Evolutionary conservation across 2,329 filamentous ascomycete genomes (phyloP), one percentile per base, ranked within the genome.

Genomic region (Penicillium glabrum): DNA sequence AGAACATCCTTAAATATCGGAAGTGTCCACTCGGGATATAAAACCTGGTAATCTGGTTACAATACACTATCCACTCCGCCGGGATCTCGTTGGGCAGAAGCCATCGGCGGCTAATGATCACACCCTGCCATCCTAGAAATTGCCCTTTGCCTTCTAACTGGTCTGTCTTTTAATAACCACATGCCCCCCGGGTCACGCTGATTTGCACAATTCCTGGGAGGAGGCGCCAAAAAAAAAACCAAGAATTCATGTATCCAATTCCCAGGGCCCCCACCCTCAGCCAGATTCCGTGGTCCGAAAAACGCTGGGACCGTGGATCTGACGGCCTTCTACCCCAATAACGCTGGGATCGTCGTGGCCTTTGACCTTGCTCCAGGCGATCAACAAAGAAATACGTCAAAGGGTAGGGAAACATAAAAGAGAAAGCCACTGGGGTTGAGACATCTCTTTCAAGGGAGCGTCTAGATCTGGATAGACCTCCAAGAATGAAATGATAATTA

Each of bases 41-140:
- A 19, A 19, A 19, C 35, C 35, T 14, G 31, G 29, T 48, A 37
- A 47, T 47, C 23, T 23, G 8, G 13, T 48, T 13, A 48, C 46
- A 46, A 46, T 46, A 46, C 45, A n/a, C 4, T 24, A 16, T 47
- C 10, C 16, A 33, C 10, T 33, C 46, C 27, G n/a, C 31, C 31
- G 31, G 35, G n/a, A 37, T 37, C 29, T 50, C 35, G 54, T 58
- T 54, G 57, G 57, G 57, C 55, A 58, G 26, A 53, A 14, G 23
- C 27, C 31, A 31, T 33, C 46, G 31, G 46, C 46, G 46, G 46
- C 46, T 48, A 48, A 48, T 33, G 6, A 31, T 47, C 27, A 33
- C 29, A 33, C 46, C 45, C 45, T 46, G 9, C 24, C 35, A 19
- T 39, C 16, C 9, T 19, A 39, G 27, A 19, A 31, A 21, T n/a